Evolutionary conservation across 495 filamentous ascomycete genomes (phyloP).

Genomic region (Tuber microsphaerosporum): DNA sequence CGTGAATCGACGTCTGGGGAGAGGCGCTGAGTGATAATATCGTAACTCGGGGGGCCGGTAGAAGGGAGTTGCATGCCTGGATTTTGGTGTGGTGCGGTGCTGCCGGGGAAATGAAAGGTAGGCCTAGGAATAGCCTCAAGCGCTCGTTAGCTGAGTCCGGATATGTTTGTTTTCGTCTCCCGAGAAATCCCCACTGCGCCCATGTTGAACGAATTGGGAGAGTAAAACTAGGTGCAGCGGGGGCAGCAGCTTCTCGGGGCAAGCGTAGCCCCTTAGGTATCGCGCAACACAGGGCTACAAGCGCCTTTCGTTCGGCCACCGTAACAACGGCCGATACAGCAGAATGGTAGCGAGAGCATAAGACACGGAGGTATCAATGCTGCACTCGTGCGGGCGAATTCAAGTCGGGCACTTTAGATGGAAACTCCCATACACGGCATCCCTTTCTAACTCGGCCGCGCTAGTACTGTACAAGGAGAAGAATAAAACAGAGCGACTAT

Average conservation of each 20-base stretch:
- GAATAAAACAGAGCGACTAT: background rate
- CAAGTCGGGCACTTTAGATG: background rate
- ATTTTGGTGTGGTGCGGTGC: background rate
- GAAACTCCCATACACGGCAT: background rate
- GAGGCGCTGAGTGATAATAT: background rate
- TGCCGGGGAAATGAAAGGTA: background rate
- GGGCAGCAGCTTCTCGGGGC: background rate
- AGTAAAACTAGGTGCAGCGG: background rate
- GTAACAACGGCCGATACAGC: background rate
- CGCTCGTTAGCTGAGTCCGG: background rate
- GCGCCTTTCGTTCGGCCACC: background rate
- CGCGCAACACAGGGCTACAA: background rate
- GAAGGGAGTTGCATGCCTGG: slow-evolving; percentile 2
- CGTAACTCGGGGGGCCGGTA: slow-evolving; percentile 3
- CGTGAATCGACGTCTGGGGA: background rate
- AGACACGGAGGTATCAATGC: background rate
- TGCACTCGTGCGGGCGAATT: background rate
- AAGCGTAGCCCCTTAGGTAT: background rate
- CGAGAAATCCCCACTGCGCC: background rate
- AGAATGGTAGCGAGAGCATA: background rate
- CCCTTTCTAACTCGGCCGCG: background rate
- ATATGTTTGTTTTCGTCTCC: background rate
- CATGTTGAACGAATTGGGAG: background rate
- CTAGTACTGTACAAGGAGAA: no score
- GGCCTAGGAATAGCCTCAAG: background rate